Percentiles rank a stretch among this genome's conserved stretches.
phyloP scores from a whole-genome alignment of 495 filamentous ascomycete species.

The Tirmania nivea region DNA sequence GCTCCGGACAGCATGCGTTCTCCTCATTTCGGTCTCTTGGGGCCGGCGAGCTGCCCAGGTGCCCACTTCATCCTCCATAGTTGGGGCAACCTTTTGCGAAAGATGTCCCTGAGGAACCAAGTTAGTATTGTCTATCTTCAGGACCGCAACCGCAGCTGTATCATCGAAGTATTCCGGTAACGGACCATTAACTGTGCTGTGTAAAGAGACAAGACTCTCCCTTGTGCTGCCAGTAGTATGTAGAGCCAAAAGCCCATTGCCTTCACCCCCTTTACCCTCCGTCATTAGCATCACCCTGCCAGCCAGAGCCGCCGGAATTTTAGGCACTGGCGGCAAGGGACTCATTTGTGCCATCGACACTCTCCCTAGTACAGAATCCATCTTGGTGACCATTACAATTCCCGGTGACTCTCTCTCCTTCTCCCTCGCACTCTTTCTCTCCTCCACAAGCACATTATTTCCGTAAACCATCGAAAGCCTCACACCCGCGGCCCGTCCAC shows the following conservation, averaged over 20 bases:
- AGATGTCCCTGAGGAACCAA: neutral
- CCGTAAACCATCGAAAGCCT: neutral
- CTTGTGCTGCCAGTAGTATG: neutral
- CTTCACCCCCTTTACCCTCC: neutral
- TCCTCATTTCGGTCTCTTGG: neutral
- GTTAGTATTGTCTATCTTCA: neutral
- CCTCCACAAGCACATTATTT: neutral
- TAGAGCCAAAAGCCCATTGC: no score
- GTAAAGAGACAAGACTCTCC: neutral
- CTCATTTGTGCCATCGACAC: no score
- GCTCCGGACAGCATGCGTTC: neutral
- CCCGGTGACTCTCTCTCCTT: neutral
- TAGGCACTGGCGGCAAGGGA: neutral
- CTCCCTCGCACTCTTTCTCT: neutral
- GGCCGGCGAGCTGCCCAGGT: neutral
- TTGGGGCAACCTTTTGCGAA: neutral
- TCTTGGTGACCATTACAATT: neutral
- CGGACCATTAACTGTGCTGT: neutral
- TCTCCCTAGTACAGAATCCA: neutral
- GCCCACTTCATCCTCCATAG: neutral
- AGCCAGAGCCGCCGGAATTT: neutral
- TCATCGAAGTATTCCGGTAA: neutral
- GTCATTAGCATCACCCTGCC: neutral
- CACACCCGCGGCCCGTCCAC: neutral
- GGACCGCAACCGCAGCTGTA: neutral